These are phyloP conservation scores for Agaricales sp. DNA, from an alignment of 1,284 basidiomycete genomes.

Conservation along the genomic window DNA sequence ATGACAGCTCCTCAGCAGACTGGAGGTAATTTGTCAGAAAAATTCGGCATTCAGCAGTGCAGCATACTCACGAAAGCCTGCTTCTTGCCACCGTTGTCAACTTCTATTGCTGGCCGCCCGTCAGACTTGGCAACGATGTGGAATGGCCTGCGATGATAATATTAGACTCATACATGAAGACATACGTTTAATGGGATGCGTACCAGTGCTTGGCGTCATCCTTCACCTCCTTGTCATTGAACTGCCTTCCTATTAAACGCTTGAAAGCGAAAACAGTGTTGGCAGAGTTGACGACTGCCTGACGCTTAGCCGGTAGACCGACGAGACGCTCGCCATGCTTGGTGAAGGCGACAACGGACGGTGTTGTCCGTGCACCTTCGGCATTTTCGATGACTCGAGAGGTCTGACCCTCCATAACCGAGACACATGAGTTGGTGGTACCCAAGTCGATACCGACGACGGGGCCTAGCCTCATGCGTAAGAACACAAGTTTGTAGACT, in stretches of 20 bases:
- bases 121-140: conserved; percentile 66
- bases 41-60: neutral
- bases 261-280: conserved; percentile 97
- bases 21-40: conserved; percentile 18
- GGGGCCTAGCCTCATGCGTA: conserved; percentile 37
- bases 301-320: conserved; percentile 94
- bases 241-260: conserved; percentile 93
- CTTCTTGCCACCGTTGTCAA: conserved; percentile 67
- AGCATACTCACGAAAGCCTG: conserved; percentile 51
- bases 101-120: conserved; percentile 65
- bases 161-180: conserved; percentile 4
- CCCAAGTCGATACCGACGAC: conserved; percentile 82
- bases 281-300: conserved; percentile 93
- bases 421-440: conserved; percentile 89
- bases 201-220: conserved; percentile 81
- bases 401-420: conserved; percentile 92
- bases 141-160: conserved; percentile 76
- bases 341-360: conserved; percentile 97
- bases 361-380: conserved; percentile 96
- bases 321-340: conserved; percentile 91
- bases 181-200: conserved; percentile 14
- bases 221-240: conserved; percentile 88
- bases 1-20: conserved; percentile 79
- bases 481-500: conserved; percentile 2
- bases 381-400: conserved; percentile 95